phyloP scores from a whole-genome alignment of 2,329 filamentous ascomycete species.

The Eutypa lata region DNA sequence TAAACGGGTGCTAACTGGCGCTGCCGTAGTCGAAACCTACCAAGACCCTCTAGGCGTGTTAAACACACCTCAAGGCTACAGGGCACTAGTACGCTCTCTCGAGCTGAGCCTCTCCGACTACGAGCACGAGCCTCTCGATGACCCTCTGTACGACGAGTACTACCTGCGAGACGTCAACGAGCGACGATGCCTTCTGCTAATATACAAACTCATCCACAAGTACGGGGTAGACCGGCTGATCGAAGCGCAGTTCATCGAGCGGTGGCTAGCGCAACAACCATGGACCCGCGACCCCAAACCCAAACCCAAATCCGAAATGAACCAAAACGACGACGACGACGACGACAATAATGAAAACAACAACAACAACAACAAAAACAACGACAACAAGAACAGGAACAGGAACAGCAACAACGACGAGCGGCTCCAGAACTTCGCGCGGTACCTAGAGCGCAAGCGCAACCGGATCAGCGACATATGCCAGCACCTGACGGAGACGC shows the following conservation, averaged over 20 bases:
- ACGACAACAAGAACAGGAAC: background rate
- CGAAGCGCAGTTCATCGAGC: conserved; percentile 64
- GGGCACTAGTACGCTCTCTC: conserved; percentile 58
- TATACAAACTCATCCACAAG: conserved; percentile 57
- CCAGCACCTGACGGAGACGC: conserved; percentile 44
- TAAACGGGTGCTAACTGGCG: too few species aligned
- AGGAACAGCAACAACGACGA: conserved; percentile 33
- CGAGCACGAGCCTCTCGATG: conserved; percentile 48
- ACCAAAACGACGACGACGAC: too few species aligned
- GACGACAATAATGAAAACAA: too few species aligned
- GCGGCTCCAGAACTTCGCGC: conserved; percentile 51
- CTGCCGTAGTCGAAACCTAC: conserved; percentile 17
- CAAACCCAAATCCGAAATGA: too few species aligned
- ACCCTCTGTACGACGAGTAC: conserved; percentile 61
- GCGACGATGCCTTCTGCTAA: conserved; percentile 56
- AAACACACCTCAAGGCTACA: conserved; percentile 48
- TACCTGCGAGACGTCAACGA: conserved; percentile 60
- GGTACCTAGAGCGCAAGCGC: conserved; percentile 46
- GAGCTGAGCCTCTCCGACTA: conserved; percentile 52
- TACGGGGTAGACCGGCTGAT: conserved; percentile 56
- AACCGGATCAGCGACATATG: conserved; percentile 55
- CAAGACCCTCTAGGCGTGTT: conserved; percentile 43
- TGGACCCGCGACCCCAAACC: conserved; percentile 49
- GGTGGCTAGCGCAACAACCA: conserved; percentile 71
- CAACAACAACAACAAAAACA: too few species aligned